These are phyloP conservation scores for Penicillium sp. DNA, from an alignment of 2,329 filamentous ascomycete genomes.

Conservation along the genomic window DNA sequence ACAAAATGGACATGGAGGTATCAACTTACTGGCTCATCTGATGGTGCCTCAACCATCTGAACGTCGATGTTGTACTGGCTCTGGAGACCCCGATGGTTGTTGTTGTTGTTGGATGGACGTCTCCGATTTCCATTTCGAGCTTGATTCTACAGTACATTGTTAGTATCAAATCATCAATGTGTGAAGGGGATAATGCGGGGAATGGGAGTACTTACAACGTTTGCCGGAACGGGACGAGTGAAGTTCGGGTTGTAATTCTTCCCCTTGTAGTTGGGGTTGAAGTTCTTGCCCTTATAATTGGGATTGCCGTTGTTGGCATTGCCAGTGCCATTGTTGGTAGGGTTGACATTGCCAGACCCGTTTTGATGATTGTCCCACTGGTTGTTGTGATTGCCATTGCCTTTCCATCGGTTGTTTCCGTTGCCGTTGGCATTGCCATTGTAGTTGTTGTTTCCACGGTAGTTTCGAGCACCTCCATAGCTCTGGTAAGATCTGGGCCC, in stretches of 20 bases:
- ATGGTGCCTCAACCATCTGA: not conserved
- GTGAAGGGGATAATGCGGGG: not conserved
- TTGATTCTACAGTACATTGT: not conserved
- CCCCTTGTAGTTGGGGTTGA: conserved; percentile 1
- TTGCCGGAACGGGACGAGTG: not conserved
- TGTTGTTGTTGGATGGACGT: not conserved
- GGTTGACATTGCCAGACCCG: not conserved
- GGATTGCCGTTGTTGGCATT: not conserved
- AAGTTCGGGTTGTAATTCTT: conserved; percentile 1
- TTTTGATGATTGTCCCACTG: not conserved
- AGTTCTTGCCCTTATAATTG: conserved; percentile 3
- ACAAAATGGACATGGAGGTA: not conserved
- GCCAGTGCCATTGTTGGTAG: not conserved
- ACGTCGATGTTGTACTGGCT: not conserved
- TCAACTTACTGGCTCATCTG: conserved; percentile 4
- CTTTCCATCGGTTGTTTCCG: not conserved
- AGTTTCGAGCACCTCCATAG: not conserved
- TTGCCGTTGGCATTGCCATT: not conserved
- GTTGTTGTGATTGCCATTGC: not conserved
- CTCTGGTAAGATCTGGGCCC: not conserved
- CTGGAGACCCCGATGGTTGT: not conserved
- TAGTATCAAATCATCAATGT: not conserved
- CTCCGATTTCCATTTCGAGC: not conserved
- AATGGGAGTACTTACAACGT: not conserved
- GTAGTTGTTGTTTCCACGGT: conserved; percentile 4